Evolutionary conservation across 2,329 filamentous ascomycete genomes (phyloP), one percentile per base, ranked within the genome.

Genomic region (Sarocladiaceae sp.): DNA sequence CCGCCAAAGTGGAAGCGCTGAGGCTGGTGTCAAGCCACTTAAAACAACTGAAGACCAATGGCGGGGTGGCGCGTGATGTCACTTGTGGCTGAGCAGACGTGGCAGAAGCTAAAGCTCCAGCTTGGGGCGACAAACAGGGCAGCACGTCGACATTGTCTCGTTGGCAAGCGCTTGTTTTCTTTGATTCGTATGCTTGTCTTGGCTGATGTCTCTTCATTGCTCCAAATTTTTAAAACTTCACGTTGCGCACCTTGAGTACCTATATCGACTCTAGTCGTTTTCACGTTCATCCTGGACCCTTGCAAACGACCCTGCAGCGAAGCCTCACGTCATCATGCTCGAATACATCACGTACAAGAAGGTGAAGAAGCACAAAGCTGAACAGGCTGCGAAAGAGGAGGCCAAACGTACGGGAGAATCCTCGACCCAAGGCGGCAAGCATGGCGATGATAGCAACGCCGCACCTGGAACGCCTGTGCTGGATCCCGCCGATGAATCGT

Each of bases 321-420:
- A 20, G 44, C 44, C 44, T 28, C 44, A 48, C 56, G 44, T 46
- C 61, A 71, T 57, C 47, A 86, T 86, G 83, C 62, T 86, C 55
- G 81, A 86, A 65, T 85, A 82, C 65, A 78, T 86, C 58, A 69
- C 74, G 31, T 79, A 77, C 70, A 84, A 80, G 64, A 86, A 84
- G 64, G 70, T 76, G 62, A 85, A 84, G 70, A 82, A 84, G 66
- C 69, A 78, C 63, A 75, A 72, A 59, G 75, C 71, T 2, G 73
- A 81, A 54, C 78, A 81, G 54, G 67, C 67, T 15, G 66, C 64
- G 25, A 60, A 64, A 42, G 58, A 64, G 20, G 56, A 64, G 7
- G 48, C 39, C 23, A 39, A 40, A 50, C 18, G 26, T 26, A 17
- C 39, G 13, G 40, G 36, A 28, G 47, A 36, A 50, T 28, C n/a